Evolutionary conservation across 805 yeast genomes (phyloP).

Genomic region (Schwanniomyces pseudopolymorphus): DNA sequence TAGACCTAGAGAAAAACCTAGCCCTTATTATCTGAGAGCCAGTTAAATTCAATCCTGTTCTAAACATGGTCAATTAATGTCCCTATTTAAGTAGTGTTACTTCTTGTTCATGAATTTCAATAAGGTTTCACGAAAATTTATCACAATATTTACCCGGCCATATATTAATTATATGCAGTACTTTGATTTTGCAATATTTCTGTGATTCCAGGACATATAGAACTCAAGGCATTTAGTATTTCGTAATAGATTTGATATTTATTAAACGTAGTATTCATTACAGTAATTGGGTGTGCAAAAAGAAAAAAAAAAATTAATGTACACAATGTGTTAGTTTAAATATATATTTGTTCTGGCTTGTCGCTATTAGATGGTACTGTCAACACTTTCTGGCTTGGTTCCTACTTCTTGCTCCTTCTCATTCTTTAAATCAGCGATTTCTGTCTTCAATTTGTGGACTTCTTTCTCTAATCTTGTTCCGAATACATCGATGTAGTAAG

Average conservation of each 20-base stretch:
- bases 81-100: not conserved
- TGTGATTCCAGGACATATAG: no score
- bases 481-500: conserved; percentile 87
- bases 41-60: not conserved
- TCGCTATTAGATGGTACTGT: no score
- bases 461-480: conserved; percentile 90
- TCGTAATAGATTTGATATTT: no score
- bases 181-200: not conserved
- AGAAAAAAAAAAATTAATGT: no score
- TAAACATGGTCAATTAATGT: conserved; percentile 4
- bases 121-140: not conserved
- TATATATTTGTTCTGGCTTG: no score
- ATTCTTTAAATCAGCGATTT: conserved; percentile 55
- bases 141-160: not conserved
- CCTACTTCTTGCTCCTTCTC: conserved; percentile 9
- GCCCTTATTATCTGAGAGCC: conserved; percentile 2
- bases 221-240: no score
- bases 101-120: not conserved
- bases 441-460: conserved; percentile 66
- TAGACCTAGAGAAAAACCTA: conserved; percentile 6
- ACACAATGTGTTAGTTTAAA: no score
- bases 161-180: not conserved
- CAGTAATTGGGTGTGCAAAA: no score
- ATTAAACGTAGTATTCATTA: no score
- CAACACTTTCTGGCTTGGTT: no score